Evolutionary conservation across 768 basidiomycete species (phyloP).

Genomic region (Termitomyces sp.): DNA sequence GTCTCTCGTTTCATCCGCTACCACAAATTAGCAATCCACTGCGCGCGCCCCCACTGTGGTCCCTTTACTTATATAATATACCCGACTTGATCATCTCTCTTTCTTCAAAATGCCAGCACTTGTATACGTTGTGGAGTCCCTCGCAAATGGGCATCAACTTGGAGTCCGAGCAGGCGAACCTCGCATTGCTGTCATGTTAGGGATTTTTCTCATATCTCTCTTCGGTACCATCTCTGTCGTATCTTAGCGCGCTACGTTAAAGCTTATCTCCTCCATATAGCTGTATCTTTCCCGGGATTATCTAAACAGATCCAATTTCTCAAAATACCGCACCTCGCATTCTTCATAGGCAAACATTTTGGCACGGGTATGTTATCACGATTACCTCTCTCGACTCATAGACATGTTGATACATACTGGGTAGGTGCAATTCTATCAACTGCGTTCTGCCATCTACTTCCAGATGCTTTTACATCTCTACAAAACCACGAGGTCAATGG

Average conservation of each 20-base stretch:
- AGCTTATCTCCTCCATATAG: constrained; percentile 20
- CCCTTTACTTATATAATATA: not conserved
- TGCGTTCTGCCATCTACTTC: constrained; percentile 76
- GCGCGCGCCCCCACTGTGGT: not conserved
- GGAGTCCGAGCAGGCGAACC: constrained; percentile 9
- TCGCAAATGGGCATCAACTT: not conserved
- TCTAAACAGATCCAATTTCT: constrained; percentile 49
- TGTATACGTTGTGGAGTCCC: not conserved
- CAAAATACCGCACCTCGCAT: constrained; percentile 59
- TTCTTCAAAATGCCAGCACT: constrained; percentile 1
- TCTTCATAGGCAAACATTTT: constrained; percentile 87
- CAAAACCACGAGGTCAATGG: constrained; percentile 37
- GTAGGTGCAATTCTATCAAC: constrained; percentile 79
- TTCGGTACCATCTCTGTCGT: constrained; percentile 36
- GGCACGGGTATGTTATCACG: constrained; percentile 51
- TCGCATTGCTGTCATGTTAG: constrained; percentile 33
- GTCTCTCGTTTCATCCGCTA: not conserved
- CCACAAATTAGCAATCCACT: not conserved
- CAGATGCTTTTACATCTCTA: constrained; percentile 67
- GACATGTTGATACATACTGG: not conserved
- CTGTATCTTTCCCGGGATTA: constrained; percentile 69
- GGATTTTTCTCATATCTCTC: constrained; percentile 57
- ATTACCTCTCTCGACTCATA: not conserved
- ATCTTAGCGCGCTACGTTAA: not conserved
- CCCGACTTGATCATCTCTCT: not conserved